Base-by-base conservation (phyloP, 2,329 filamentous ascomycete genomes). In the Epichloe festucae region DNA sequence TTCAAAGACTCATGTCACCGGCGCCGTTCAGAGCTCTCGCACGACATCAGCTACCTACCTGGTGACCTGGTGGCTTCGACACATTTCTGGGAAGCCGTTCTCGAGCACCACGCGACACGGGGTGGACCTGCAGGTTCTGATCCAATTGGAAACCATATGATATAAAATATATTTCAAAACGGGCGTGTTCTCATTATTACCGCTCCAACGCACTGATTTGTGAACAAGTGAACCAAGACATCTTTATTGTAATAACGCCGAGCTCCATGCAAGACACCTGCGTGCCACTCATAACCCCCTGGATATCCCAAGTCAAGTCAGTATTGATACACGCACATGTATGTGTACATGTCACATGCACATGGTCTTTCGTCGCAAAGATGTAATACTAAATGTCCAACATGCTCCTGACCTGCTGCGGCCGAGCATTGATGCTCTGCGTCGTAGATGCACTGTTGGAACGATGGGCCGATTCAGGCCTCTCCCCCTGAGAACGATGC, bases 381-480 rank as follows among this genome's bases (percentile, higher is more conserved):
- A 15, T 31, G 17, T 31, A 19, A 19, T 19, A 11, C 51, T 63
- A 81, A 14, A 81, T 59, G 58, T 81, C 78, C 57, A 81, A 57
- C 78, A 81, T 81, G 59, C 78, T 81, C 58, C 67, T 70, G 5
- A 80, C 65, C 58, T 77, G 72, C 59, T 78, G 75, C n/a, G 76
- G 75, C 50, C 70, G 71, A n/a, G 62, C 67, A 6, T 62, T 67
- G 12, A 73, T 64, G 5, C 75, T 78, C 45, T 69, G 63, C n/a
- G 64, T 66, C 38, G 76, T 76, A 45, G 64, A 69, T 1, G 68
- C 66, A 55, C 75, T 78, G 42, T 67, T 63, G 49, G 71, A 74
- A 45, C 75, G 67, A 34, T 65, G 67, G 11, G 62, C 65, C 58
- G 59, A 15, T 65, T 61, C 31, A 65, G 58, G 23, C 49, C 55